Evolutionary conservation across 2,329 filamentous ascomycete genomes (phyloP).

Genomic region (Scytalidium lignicola): DNA sequence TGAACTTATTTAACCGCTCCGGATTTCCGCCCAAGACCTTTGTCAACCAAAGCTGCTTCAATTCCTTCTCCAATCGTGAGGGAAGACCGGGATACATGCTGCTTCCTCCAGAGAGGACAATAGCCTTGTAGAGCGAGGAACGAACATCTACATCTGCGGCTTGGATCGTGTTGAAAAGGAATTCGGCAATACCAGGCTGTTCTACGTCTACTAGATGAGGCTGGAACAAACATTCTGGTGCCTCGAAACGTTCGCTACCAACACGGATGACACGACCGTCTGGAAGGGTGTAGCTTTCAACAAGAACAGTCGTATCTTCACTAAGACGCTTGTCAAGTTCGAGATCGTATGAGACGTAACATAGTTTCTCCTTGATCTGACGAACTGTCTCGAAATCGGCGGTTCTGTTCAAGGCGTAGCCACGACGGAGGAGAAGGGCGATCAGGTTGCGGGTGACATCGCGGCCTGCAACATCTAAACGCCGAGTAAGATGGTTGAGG

Average conservation of each 20-base stretch:
- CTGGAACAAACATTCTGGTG: conserved; percentile 97
- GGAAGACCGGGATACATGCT: conserved; percentile 99
- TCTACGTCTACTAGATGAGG: conserved; percentile 97
- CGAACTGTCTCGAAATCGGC: conserved; percentile 98
- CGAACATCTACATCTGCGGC: conserved; percentile 92
- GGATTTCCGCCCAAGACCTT: conserved; percentile 86
- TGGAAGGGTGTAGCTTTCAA: conserved; percentile 95
- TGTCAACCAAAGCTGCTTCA: conserved; percentile 98
- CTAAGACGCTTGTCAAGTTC: conserved; percentile 93
- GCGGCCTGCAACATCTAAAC: conserved; percentile 90
- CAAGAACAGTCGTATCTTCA: conserved; percentile 94
- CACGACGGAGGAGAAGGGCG: conserved; percentile 84
- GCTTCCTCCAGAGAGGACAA: conserved; percentile 92
- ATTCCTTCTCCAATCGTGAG: conserved; percentile 91
- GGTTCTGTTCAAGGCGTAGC: conserved; percentile 95
- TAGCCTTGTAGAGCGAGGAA: conserved; percentile 90
- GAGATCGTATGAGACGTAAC: conserved; percentile 97
- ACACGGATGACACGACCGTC: conserved; percentile 95
- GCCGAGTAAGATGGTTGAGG: conserved; percentile 89
- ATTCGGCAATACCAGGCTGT: conserved; percentile 92
- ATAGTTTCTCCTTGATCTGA: conserved; percentile 99
- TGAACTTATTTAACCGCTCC: conserved; percentile 95
- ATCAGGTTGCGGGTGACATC: conserved; percentile 99
- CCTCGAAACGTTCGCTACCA: conserved; percentile 95
- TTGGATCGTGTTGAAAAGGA: conserved; percentile 98